Evolutionary conservation across 345 rosid species (phyloP), one percentile per base, ranked within the genome.

Genomic region (Lenwebbia sp.): DNA sequence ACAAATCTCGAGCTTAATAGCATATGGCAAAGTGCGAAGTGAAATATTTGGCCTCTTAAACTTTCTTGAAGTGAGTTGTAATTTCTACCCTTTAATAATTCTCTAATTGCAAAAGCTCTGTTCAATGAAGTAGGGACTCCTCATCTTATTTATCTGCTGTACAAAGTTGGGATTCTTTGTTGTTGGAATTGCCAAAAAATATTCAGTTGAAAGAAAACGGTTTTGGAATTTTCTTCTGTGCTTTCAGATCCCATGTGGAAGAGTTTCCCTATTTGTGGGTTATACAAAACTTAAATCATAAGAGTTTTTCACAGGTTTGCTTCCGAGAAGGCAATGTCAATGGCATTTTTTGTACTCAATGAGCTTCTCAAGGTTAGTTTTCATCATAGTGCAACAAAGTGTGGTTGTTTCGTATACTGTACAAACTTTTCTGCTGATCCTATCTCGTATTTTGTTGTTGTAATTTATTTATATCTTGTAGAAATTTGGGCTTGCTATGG

Each of bases 351-450:
- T 56, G 90, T 97, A 85, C 94, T 94, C 84, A 86, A 90, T 86
- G 95, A 93, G 88, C 98, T 97, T 87, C 85, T 94, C 70, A 92
- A 95, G 99, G 98, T 96, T 70, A 85, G 92, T 89, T 89, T 62
- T 82, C 81, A 0, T 84, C 74, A 44, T 52, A 25, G 44, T 65
- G 28, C 15, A 11, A 13, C 54, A 55, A 53, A 14, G 17, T 56
- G n/a, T 62, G 13, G 47, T 37, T 37, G 78, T 33, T 33, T 40
- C 1, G 26, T 33, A 4, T 33, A 37, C 47, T 19, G 26, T 70
- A 70, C 47, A 10, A 70, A 70, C 47, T 37, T 37, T 37, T 70
- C 84, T 41, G 53, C 44, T 83, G 76, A 21, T 56, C 49, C 19
- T 54, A 74, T 54, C 82, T 2, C 37, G 83, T 83, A 26, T 70